phyloP scores from a whole-genome alignment of 345 rosid species.

The Hypericum perforatum region DNA sequence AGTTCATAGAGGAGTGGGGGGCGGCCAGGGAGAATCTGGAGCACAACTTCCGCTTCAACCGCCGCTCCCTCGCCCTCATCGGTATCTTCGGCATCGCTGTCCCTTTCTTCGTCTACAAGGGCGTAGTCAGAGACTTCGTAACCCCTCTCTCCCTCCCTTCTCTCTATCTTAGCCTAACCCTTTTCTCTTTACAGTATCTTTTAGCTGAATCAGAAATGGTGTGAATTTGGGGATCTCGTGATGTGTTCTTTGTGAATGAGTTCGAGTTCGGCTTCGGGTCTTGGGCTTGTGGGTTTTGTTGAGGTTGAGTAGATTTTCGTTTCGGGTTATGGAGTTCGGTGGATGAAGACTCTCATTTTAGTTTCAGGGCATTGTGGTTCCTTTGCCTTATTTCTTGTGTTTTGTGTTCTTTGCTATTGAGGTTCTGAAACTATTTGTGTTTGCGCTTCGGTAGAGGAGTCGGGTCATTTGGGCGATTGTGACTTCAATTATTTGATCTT shows the following conservation, averaged over 20 bases:
- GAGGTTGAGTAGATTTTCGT: too few species aligned
- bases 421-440: too few species aligned
- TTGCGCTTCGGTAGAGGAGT: too few species aligned
- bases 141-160: background rate
- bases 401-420: too few species aligned
- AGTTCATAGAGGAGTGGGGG: conserved; percentile 89
- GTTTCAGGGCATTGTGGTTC: background rate
- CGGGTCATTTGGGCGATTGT: too few species aligned
- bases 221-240: background rate
- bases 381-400: background rate
- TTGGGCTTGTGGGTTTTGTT: too few species aligned
- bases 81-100: conserved; percentile 85
- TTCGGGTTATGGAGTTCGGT: too few species aligned
- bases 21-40: conserved; percentile 80
- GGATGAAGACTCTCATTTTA: background rate
- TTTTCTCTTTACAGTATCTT: background rate
- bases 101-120: conserved; percentile 76
- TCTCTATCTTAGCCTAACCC: background rate
- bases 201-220: too few species aligned
- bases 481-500: too few species aligned
- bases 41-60: conserved; percentile 88
- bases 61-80: conserved; percentile 78
- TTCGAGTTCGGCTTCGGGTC: too few species aligned
- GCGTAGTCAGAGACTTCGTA: conserved; percentile 82
- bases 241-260: background rate